Base-by-base conservation (phyloP, 441 rosid species). In the Bocquillonia castaneifolia region DNA sequence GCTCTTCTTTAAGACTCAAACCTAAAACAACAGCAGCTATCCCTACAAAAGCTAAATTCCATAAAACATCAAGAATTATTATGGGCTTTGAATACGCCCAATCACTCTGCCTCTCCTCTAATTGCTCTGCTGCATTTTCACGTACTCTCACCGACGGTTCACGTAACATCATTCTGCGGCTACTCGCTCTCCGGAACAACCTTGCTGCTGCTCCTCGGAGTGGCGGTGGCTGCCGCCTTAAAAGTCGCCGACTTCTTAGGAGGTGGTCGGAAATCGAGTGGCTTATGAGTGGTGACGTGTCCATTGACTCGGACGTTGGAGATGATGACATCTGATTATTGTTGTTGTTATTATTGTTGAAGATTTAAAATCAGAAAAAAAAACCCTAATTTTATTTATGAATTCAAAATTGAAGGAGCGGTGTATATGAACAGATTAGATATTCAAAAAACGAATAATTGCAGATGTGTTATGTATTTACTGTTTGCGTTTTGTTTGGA, bases 61-160 rank as follows among this genome's bases (percentile, higher is more conserved):
- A 94, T 10, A 92, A 40, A 45, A 90, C 78, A 59, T 92, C 97
- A 8, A 94, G 88, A 64, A 90, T 76, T 63, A 92, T 88, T 48
- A 92, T 86, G 23, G 97, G 96, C 82, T 84, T 88, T 42, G 98
- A 94, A 75, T 94, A 94, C 20, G 97, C 91, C 97, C 98, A 92
- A 76, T 88, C 95, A 62, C 85, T 86, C 76, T 92, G 98, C 26
- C 97, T 83, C 84, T 88, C 96, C 78, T 93, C 97, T 20, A 94
- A 79, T 79, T 94, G 96, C 84, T 92, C 99, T 3, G 97, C 96
- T 0, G 98, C 98, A 6, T 93, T 71, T 79, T 94, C 98, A 18
- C 97, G 83, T 7, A 94, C 97, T 48, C 87, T 69, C 77, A 86
- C 82, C 60, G 97, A 94, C 13, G 94, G 92, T 76, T 88, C 97